Percentiles rank a stretch among this genome's conserved stretches.
Evolutionary conservation across 1,139 yeast genomes (phyloP).

Genomic region (Hanseniaspora gamundiae): DNA sequence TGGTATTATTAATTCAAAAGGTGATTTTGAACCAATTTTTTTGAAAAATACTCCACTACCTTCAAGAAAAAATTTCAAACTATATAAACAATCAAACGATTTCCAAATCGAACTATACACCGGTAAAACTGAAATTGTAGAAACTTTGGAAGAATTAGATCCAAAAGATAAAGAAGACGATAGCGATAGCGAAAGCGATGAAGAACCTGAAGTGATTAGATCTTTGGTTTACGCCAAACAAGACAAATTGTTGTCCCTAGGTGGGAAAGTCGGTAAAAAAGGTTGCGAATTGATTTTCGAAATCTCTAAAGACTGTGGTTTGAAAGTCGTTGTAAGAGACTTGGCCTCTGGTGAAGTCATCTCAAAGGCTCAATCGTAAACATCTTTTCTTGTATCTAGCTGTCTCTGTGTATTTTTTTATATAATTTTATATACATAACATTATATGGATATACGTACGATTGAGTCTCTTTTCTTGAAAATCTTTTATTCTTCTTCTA

Average conservation of each 20-base stretch:
- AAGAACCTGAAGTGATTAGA: slow-evolving; percentile 66
- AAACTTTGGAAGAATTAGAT: slow-evolving; percentile 38
- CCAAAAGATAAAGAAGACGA: slow-evolving; percentile 39
- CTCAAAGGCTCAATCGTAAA: slow-evolving; percentile 22
- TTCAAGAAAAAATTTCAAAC: slow-evolving; percentile 61
- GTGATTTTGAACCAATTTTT: slow-evolving; percentile 61
- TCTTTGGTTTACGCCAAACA: slow-evolving; percentile 69
- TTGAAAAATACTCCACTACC: slow-evolving; percentile 88
- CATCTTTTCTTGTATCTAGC: background rate
- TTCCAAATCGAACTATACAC: slow-evolving; percentile 67
- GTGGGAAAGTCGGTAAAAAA: slow-evolving; percentile 51
- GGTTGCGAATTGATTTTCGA: slow-evolving; percentile 75
- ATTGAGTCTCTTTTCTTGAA: too few relatives aligned
- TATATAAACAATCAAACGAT: slow-evolving; percentile 53
- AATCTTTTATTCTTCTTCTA: too few relatives aligned
- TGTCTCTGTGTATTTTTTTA: background rate
- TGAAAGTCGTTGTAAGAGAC: slow-evolving; percentile 78
- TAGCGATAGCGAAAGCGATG: slow-evolving; percentile 38
- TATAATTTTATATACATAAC: too few relatives aligned
- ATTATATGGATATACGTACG: too few relatives aligned
- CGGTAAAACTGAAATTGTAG: slow-evolving; percentile 71
- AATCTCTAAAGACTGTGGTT: slow-evolving; percentile 72
- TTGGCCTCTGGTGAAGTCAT: slow-evolving; percentile 45
- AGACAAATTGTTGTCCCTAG: slow-evolving; percentile 65
- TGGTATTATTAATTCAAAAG: slow-evolving; percentile 69